phyloP scores from a whole-genome alignment of 305 asterid species.

The Solanum hybrid region DNA sequence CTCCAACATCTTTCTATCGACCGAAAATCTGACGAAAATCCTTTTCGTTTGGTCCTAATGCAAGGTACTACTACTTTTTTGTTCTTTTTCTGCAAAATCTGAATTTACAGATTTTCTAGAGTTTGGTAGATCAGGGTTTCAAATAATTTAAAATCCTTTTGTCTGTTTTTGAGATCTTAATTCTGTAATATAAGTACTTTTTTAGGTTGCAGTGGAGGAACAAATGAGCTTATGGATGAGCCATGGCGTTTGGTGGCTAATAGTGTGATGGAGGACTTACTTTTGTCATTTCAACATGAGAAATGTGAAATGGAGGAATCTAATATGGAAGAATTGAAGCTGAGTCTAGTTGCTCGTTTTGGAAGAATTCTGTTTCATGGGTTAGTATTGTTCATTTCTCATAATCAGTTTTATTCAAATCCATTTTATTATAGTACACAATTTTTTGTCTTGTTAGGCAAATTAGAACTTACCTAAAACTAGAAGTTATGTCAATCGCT shows the following conservation, averaged over 20 bases:
- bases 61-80: not conserved
- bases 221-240: slow-evolving; percentile 9
- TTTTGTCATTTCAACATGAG: slow-evolving; percentile 25
- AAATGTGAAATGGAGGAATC: slow-evolving; percentile 18
- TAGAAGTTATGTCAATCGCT: not conserved
- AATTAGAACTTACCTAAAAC: not conserved
- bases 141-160: not conserved
- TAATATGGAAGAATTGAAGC: slow-evolving; percentile 21
- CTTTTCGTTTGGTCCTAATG: not conserved
- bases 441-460: not conserved
- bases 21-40: not conserved
- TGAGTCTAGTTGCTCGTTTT: slow-evolving; percentile 30
- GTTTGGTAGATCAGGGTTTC: not conserved
- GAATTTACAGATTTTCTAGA: not conserved
- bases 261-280: slow-evolving; percentile 31
- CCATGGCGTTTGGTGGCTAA: slow-evolving; percentile 32
- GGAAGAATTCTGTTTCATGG: slow-evolving; percentile 39
- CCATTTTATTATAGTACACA: not conserved
- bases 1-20: not conserved
- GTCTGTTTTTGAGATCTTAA: not conserved
- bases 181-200: not conserved
- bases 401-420: not conserved
- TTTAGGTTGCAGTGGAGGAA: slow-evolving; percentile 20
- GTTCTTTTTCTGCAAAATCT: not conserved
- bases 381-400: slow-evolving; percentile 20